Evolutionary conservation across 805 yeast species (phyloP).

Genomic region (Yarrowia osloensis): DNA sequence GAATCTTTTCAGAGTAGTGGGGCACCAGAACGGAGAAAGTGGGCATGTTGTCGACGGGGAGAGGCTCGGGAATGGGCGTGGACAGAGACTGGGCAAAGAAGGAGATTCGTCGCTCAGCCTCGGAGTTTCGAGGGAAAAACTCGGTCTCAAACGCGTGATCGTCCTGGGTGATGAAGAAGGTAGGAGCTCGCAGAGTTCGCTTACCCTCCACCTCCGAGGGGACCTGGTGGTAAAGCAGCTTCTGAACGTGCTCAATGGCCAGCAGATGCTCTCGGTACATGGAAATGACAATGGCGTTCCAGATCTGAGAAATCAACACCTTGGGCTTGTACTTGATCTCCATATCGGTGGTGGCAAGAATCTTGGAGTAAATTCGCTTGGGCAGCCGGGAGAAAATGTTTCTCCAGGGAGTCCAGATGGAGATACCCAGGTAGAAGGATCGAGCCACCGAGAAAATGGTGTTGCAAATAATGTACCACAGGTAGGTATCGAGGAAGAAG

Average conservation of each 20-base stretch:
- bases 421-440: slow-evolving; percentile 97
- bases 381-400: slow-evolving; percentile 97
- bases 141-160: slow-evolving; percentile 92
- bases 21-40: slow-evolving; percentile 96
- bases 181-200: slow-evolving; percentile 97
- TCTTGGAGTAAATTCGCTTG: slow-evolving; percentile 97
- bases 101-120: slow-evolving; percentile 99
- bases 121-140: slow-evolving; percentile 95
- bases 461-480: slow-evolving; percentile 97
- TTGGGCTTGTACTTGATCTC: slow-evolving; percentile 98
- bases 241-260: slow-evolving; percentile 98
- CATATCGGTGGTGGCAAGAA: slow-evolving; percentile 98
- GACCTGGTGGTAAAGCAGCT: slow-evolving; percentile 95
- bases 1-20: slow-evolving; percentile 92
- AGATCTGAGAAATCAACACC: slow-evolving; percentile 95
- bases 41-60: slow-evolving; percentile 99
- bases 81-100: slow-evolving; percentile 99
- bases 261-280: slow-evolving; percentile 99
- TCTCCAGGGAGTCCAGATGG: slow-evolving; percentile 99
- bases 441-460: slow-evolving; percentile 95
- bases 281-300: slow-evolving; percentile 98
- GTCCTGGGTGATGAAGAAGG: slow-evolving; percentile 97
- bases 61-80: slow-evolving; percentile 97
- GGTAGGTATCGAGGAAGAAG: slow-evolving; percentile 97
- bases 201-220: slow-evolving; percentile 98